Percentiles rank a stretch among this genome's conserved stretches.
Evolutionary conservation across 768 basidiomycete species (phyloP).

Genomic region (Artomyces pyxidatus): DNA sequence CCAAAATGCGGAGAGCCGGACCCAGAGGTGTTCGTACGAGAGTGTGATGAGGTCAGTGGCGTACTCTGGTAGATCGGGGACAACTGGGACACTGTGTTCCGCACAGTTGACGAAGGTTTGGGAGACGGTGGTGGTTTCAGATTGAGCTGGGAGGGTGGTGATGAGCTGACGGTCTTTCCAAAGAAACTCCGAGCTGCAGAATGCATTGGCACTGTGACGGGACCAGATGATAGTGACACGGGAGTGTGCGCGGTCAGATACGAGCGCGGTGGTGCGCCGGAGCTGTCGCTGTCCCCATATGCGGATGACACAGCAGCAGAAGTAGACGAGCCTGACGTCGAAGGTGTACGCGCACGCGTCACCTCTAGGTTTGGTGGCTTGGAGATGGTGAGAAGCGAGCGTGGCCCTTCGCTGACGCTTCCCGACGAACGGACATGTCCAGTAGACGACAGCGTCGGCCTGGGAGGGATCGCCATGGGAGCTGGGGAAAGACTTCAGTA

Average conservation of each 20-base stretch:
- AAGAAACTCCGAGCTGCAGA: background rate
- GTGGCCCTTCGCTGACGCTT: background rate
- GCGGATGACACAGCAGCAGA: too few species aligned
- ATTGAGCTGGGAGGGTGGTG: conserved; percentile 1
- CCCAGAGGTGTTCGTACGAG: background rate
- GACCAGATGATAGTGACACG: background rate
- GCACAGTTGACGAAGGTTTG: conserved; percentile 1
- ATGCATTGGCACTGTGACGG: background rate
- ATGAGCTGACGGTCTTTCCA: conserved; percentile 7
- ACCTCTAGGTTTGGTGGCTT: background rate
- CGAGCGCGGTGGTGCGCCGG: background rate
- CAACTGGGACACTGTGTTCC: background rate
- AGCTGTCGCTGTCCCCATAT: too few species aligned
- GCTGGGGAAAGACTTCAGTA: background rate
- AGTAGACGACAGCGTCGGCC: background rate
- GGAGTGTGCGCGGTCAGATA: background rate
- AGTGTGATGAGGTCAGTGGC: background rate
- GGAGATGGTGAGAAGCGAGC: too few species aligned
- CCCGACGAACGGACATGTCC: background rate
- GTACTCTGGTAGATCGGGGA: background rate
- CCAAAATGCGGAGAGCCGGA: too few species aligned
- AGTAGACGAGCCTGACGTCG: background rate
- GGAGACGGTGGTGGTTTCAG: background rate
- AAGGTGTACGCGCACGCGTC: background rate
- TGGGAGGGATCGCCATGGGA: background rate